phyloP scores from a whole-genome alignment of 2,329 filamentous ascomycete species.

The Xylaria sp. region DNA sequence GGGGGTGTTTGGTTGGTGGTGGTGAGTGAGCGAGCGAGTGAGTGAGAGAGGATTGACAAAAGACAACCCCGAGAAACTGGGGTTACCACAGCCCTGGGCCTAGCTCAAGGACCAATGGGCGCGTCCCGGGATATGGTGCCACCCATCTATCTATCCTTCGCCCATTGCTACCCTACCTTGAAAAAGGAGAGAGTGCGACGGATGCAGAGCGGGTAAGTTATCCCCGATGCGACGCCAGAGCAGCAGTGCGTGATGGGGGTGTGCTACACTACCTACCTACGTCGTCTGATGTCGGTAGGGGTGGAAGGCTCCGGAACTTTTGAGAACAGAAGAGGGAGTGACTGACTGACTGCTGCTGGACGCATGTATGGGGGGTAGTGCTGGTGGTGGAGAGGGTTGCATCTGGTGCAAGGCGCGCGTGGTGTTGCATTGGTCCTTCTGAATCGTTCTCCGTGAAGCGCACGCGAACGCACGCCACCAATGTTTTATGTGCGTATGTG shows the following conservation, averaged over 20 bases:
- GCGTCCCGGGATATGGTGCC: not conserved
- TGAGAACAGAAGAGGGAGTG: not conserved
- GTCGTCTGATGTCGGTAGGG: slow-evolving; percentile 13
- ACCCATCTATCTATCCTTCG: too few species aligned
- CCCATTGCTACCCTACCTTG: slow-evolving; percentile 20
- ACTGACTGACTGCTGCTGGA: too few species aligned
- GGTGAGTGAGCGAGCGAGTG: too few species aligned
- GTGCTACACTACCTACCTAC: too few species aligned
- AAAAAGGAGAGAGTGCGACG: not conserved
- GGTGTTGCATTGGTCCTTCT: slow-evolving; percentile 19
- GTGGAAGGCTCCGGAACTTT: slow-evolving; percentile 22
- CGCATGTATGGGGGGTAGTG: too few species aligned
- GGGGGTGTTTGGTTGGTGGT: too few species aligned
- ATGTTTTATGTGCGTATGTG: slow-evolving; percentile 2
- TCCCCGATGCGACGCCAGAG: slow-evolving; percentile 20
- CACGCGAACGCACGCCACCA: slow-evolving; percentile 1
- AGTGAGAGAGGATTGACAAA: not conserved
- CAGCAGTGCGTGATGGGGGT: not conserved
- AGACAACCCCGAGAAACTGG: slow-evolving; percentile 23
- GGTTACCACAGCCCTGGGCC: slow-evolving; percentile 25
- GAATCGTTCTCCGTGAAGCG: not conserved
- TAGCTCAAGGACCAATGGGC: slow-evolving; percentile 25
- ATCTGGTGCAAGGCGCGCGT: slow-evolving; percentile 6
- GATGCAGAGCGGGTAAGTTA: slow-evolving; percentile 20
- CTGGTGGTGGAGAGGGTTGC: slow-evolving; percentile 24